phyloP scores from a whole-genome alignment of 2,329 filamentous ascomycete species.

The Claviceps sp. region DNA sequence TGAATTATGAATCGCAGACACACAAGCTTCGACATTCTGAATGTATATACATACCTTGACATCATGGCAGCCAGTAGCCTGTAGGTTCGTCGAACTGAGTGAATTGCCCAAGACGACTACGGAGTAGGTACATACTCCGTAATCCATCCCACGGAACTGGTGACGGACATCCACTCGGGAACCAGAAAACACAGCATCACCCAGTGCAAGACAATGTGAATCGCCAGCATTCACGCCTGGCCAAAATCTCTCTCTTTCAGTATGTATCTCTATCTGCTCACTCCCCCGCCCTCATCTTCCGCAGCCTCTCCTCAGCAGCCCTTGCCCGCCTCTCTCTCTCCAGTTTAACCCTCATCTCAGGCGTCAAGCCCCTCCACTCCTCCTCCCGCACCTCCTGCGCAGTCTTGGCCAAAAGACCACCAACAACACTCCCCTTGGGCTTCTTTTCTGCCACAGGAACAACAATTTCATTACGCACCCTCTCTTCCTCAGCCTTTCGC shows the following conservation, averaged over 20 bases:
- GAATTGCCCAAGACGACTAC: no score
- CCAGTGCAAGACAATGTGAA: no score
- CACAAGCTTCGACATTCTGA: no score
- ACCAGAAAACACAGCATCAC: no score
- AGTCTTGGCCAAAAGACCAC: conserved; percentile 51
- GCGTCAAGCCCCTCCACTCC: conserved; percentile 70
- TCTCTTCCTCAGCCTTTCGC: conserved; percentile 60
- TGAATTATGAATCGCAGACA: no score
- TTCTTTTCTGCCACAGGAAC: conserved; percentile 38
- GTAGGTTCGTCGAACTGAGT: no score
- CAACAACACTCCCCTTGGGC: conserved; percentile 35
- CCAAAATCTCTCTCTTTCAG: neutral
- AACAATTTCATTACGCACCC: conserved; percentile 53
- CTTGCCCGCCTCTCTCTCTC: conserved; percentile 83
- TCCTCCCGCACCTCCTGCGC: conserved; percentile 72
- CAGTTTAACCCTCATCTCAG: conserved; percentile 71
- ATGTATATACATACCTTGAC: no score
- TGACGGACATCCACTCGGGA: no score
- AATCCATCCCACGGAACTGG: no score
- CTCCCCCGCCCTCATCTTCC: conserved; percentile 33
- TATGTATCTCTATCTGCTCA: neutral
- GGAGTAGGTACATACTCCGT: no score
- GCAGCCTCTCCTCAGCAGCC: conserved; percentile 80
- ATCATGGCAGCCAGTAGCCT: no score
- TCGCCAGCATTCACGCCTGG: neutral